Evolutionary conservation across 129 eudicot genomes (phyloP), one percentile per base, ranked within the genome.

Genomic region (Glebionis coronaria): DNA sequence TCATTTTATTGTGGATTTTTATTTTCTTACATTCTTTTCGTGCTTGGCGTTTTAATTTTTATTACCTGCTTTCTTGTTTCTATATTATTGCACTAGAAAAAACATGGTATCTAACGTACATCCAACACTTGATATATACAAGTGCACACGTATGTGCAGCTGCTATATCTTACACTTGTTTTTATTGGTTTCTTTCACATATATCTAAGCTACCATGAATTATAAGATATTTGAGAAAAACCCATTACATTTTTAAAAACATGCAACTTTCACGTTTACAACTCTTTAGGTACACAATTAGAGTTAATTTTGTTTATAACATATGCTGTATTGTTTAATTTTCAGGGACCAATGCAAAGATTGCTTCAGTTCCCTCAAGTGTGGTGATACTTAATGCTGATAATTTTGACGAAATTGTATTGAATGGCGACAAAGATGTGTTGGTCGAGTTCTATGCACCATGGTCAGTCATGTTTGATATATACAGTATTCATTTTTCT

Each of bases 391-490:
- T 94, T 62, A 80, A 77, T 31, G 63, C 97, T 40, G 95, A 94
- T 20, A 94, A 90, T 86, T 94, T 94, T 69, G 80, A 90, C 3
- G 87, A 90, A 59, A 76, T 94, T 66, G 99, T 90, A 11, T 76
- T 90, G 80, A 85, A 94, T 83, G 87, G 78, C 70, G 81, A 76
- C 19, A 94, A 94, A 63, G 85, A 94, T 72, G 99, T 94, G 55
- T 82, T 94, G 69, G 99, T 90, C 50, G 99, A 94, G 85, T 94
- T 87, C 64, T 94, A 94, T 79, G 99, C 99, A 54, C 99, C 99
- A 59, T 94, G 99, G 99, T 94, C 73, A 67, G 80, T 61, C 57
- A 51, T 27, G 45, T 51, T 53, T 52, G 18, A 3, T 61, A 18
- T 44, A 27, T 54, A 23, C 70, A 38, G 67, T 51, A 29, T 44